Evolutionary conservation across 202 grass and related monocot genomes (phyloP).

Genomic region (Bolboschoenoplectus hybrid): DNA sequence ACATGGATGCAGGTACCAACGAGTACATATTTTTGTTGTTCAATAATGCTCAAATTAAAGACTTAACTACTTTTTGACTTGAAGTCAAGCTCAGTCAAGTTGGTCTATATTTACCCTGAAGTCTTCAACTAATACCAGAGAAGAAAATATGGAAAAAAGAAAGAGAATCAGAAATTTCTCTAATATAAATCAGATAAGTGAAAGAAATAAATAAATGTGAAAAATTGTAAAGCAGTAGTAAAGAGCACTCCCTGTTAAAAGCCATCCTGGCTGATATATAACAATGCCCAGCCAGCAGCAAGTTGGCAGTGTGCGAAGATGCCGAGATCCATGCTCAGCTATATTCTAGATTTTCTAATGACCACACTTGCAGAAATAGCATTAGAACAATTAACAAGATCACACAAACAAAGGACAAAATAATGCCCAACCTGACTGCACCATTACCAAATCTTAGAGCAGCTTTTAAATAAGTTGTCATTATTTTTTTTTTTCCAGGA

Average conservation of each 20-base stretch:
- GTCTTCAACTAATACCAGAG: neutral
- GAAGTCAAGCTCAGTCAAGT: neutral
- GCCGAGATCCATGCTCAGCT: neutral
- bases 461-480: neutral
- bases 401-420: slow-evolving; percentile 17
- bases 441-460: neutral
- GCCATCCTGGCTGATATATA: neutral
- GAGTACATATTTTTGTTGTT: slow-evolving; percentile 25
- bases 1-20: slow-evolving; percentile 95
- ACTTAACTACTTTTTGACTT: neutral
- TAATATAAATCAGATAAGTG: neutral
- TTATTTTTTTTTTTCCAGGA: slow-evolving; percentile 53
- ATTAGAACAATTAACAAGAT: neutral
- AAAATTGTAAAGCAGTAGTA: neutral
- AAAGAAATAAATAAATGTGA: neutral
- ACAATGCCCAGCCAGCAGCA: neutral
- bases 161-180: neutral
- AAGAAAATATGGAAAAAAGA: neutral
- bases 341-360: neutral
- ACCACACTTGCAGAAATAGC: neutral
- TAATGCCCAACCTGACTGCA: neutral
- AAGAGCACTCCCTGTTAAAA: neutral
- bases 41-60: neutral
- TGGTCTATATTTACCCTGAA: neutral
- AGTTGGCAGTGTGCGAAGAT: neutral